Conservation (phyloP, 2,329 filamentous ascomycete species). For the Aspergillus fijiensis region DNA sequence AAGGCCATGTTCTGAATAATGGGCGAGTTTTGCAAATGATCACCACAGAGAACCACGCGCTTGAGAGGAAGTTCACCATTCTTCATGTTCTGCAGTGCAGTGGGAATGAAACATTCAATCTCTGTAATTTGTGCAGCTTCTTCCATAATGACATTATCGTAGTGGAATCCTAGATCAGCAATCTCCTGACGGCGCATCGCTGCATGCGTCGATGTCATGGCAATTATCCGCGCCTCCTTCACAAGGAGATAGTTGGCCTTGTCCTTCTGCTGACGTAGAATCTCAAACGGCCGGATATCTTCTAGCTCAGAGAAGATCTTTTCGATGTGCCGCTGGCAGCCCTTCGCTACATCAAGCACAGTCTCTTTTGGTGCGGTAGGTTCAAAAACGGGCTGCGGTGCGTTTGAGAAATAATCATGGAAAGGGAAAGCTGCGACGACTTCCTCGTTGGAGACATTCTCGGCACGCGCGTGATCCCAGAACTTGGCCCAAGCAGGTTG, state of each 20-base stretch:
- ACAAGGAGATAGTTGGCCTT: conserved; percentile 94
- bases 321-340: conserved; percentile 83
- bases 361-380: conserved; percentile 62
- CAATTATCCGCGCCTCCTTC: conserved; percentile 94
- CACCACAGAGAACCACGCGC: conserved; percentile 86
- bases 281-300: conserved; percentile 93
- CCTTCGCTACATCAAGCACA: conserved; percentile 73
- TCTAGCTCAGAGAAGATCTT: conserved; percentile 91
- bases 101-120: conserved; percentile 92
- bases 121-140: conserved; percentile 98
- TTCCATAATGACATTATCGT: conserved; percentile 98
- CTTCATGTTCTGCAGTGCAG: conserved; percentile 82
- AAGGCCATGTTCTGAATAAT: conserved; percentile 94
- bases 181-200: conserved; percentile 93
- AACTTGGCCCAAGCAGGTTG: conserved; percentile 87
- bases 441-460: conserved; percentile 58
- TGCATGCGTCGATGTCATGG: conserved; percentile 98
- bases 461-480: conserved; percentile 61
- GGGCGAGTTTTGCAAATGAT: conserved; percentile 95
- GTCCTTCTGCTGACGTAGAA: conserved; percentile 81
- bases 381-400: conserved; percentile 82
- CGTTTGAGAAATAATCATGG: conserved; percentile 79
- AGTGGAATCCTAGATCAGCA: conserved; percentile 86
- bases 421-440: conserved; percentile 81
- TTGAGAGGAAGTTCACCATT: conserved; percentile 74